These are phyloP conservation scores for Yamadazyma atmosphaerica DNA, from an alignment of 1,139 yeast genomes.

Conservation along the genomic window DNA sequence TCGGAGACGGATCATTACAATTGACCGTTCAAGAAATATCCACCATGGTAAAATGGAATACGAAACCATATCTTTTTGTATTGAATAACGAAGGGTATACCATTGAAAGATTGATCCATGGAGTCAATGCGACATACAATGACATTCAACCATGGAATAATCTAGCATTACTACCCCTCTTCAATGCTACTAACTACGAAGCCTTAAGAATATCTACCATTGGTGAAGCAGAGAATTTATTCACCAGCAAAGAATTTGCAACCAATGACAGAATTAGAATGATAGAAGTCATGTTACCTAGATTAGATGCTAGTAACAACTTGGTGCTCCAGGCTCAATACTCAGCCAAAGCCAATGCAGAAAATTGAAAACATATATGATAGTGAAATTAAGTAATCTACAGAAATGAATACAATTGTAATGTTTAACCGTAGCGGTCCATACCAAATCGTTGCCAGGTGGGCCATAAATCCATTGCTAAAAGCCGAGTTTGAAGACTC, in stretches of 20 bases:
- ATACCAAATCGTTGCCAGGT: background rate
- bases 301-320: slow-evolving; percentile 78
- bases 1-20: slow-evolving; percentile 91
- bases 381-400: too few relatives aligned
- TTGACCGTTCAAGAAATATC: slow-evolving; percentile 86
- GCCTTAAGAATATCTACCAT: slow-evolving; percentile 57
- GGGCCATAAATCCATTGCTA: too few relatives aligned
- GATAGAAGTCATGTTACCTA: slow-evolving; percentile 77
- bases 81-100: slow-evolving; percentile 88
- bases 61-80: slow-evolving; percentile 78
- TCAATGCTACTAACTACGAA: slow-evolving; percentile 66
- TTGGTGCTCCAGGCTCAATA: slow-evolving; percentile 71
- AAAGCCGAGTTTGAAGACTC: too few relatives aligned
- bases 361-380: slow-evolving; percentile 12
- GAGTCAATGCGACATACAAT: slow-evolving; percentile 72
- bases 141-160: slow-evolving; percentile 85
- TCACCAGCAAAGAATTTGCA: slow-evolving; percentile 54
- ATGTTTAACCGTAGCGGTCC: background rate
- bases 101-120: slow-evolving; percentile 86
- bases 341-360: slow-evolving; percentile 65
- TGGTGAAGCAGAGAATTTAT: slow-evolving; percentile 66
- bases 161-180: slow-evolving; percentile 63
- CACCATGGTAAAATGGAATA: slow-evolving; percentile 77
- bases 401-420: too few relatives aligned
- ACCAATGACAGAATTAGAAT: slow-evolving; percentile 67